Percentiles rank a stretch among this genome's conserved stretches.
Conservation (phyloP, 2,329 filamentous ascomycete genomes). For the Celoporthe dispersa region DNA sequence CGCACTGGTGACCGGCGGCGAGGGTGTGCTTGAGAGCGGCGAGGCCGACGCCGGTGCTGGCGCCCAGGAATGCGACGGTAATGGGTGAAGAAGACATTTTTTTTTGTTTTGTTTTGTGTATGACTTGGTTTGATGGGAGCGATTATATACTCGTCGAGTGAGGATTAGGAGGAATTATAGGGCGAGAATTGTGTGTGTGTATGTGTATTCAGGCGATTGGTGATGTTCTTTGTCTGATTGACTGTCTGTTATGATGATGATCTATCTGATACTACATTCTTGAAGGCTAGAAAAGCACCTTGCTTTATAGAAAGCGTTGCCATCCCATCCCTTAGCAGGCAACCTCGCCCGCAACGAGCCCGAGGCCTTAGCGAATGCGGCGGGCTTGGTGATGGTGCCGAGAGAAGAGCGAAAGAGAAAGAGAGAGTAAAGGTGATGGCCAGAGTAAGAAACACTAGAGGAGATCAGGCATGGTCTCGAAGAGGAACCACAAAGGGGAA, state of each 20-base stretch:
- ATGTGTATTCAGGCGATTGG: too few species aligned
- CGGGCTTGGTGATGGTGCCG: constrained; percentile 2
- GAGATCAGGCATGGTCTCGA: not conserved
- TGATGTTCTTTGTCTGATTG: too few species aligned
- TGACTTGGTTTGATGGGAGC: not conserved
- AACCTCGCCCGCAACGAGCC: not conserved
- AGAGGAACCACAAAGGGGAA: not conserved
- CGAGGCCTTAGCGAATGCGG: not conserved
- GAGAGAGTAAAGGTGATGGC: not conserved
- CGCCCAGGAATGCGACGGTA: constrained; percentile 57
- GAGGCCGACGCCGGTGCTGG: constrained; percentile 55
- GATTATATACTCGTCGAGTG: not conserved
- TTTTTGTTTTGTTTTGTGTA: not conserved
- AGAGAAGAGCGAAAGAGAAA: not conserved
- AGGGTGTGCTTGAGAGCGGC: constrained; percentile 51
- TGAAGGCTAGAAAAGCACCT: not conserved
- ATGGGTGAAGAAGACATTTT: constrained; percentile 35
- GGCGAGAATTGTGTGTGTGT: too few species aligned
- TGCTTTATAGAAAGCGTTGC: constrained; percentile 1
- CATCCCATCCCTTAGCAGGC: not conserved
- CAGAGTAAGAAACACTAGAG: not conserved
- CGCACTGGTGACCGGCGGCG: constrained; percentile 49
- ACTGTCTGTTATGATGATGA: not conserved
- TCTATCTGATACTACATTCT: not conserved
- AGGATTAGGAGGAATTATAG: not conserved